phyloP scores from a whole-genome alignment of 495 filamentous ascomycete species.

The Letharia columbiana region DNA sequence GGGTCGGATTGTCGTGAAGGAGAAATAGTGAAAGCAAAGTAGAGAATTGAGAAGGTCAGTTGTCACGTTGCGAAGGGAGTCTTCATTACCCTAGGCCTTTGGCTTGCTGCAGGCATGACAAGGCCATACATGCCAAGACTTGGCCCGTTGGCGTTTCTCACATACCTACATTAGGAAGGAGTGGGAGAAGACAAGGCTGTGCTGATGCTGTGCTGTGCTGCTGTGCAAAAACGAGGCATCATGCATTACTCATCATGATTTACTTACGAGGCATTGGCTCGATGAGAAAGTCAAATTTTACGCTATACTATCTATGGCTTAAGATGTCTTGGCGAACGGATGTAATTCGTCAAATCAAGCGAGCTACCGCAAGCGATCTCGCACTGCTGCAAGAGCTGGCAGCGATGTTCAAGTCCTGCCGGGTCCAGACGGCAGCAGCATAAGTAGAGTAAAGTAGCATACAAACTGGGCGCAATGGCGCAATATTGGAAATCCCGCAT shows the following conservation, averaged over 20 bases:
- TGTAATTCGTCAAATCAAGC: not conserved
- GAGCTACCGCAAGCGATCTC: not conserved
- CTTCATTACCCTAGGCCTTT: not conserved
- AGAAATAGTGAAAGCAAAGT: not conserved
- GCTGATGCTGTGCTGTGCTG: no score
- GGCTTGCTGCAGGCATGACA: not conserved
- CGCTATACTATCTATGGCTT: not conserved
- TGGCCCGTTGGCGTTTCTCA: no score
- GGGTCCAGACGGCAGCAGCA: not conserved
- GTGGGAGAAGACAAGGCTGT: no score
- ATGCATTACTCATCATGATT: no score
- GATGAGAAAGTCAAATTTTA: no score
- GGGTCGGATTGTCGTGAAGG: not conserved
- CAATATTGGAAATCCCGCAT: no score
- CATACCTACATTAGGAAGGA: no score
- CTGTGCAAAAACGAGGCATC: no score
- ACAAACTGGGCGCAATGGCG: not conserved
- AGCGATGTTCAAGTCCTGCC: not conserved
- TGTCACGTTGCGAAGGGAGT: not conserved
- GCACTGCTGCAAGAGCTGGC: not conserved
- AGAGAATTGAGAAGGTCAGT: not conserved
- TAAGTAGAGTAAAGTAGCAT: not conserved
- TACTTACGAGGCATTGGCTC: no score
- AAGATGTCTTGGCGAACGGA: no score
- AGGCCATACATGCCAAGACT: no score